These are phyloP conservation scores for Didymella sp. DNA, from an alignment of 2,329 filamentous ascomycete genomes.

Conservation along the genomic window DNA sequence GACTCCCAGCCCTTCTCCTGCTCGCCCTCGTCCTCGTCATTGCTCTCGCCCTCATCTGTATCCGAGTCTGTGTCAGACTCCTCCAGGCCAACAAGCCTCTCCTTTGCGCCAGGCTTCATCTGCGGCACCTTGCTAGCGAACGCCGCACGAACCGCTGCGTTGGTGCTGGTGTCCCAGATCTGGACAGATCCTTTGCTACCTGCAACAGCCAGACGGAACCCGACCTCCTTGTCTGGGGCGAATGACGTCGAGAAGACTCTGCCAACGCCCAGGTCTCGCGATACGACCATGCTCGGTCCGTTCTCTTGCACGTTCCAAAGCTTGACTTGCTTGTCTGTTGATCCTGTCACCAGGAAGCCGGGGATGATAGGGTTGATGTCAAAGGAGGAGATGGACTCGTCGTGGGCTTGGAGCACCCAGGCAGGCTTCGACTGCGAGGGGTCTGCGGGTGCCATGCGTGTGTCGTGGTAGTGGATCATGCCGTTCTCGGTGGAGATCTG, in stretches of 20 bases:
- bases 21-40: constrained; percentile 45
- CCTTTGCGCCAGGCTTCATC: constrained; percentile 68
- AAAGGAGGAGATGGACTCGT: constrained; percentile 88
- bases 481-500: constrained; percentile 82
- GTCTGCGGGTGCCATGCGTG: constrained; percentile 74
- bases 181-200: constrained; percentile 93
- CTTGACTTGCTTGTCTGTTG: constrained; percentile 94
- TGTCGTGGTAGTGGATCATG: constrained; percentile 89
- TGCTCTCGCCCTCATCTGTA: constrained; percentile 56
- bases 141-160: constrained; percentile 80
- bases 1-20: constrained; percentile 50
- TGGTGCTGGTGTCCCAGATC: constrained; percentile 97
- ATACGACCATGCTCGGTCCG: constrained; percentile 88
- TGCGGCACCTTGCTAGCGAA: constrained; percentile 76
- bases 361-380: constrained; percentile 90
- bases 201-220: constrained; percentile 89
- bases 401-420: constrained; percentile 96
- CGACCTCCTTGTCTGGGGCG: constrained; percentile 87
- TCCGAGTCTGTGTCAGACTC: constrained; percentile 70
- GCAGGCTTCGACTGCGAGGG: constrained; percentile 81
- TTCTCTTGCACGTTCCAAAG: constrained; percentile 87
- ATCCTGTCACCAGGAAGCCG: constrained; percentile 91
- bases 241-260: constrained; percentile 93
- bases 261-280: constrained; percentile 89
- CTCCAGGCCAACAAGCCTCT: constrained; percentile 78